Percentiles rank a stretch among this genome's conserved stretches.
These are phyloP conservation scores for Cutaneotrichosporon arboriforme DNA, from an alignment of 1,284 basidiomycete species.

Conservation along the genomic window DNA sequence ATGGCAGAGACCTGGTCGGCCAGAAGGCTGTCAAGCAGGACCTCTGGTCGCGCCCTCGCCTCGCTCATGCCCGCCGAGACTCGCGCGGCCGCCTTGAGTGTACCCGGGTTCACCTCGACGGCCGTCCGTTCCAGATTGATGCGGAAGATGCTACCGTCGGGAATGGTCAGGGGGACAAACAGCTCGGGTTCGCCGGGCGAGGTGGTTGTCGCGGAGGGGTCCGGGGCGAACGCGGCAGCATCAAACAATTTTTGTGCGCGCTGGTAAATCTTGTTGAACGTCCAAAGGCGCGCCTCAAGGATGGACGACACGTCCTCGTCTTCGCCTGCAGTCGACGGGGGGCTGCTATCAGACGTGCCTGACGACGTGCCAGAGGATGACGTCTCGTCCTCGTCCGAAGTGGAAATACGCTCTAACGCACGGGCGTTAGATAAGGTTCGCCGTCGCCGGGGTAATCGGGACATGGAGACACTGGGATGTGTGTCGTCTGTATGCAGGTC, in stretches of 20 bases:
- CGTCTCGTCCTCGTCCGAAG: not conserved
- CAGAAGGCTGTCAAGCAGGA: slow-evolving; percentile 14
- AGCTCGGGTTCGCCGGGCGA: not conserved
- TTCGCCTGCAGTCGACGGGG: not conserved
- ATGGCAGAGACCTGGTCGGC: slow-evolving; percentile 6
- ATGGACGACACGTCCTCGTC: slow-evolving; percentile 4
- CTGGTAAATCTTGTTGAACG: slow-evolving; percentile 11
- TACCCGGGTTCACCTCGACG: slow-evolving; percentile 13
- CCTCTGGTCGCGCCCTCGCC: not conserved
- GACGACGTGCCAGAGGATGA: not conserved
- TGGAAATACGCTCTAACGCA: not conserved
- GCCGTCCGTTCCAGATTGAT: slow-evolving; percentile 8
- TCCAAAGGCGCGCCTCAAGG: slow-evolving; percentile 9
- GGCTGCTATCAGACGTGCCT: not conserved
- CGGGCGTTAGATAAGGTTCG: slow-evolving; percentile 3
- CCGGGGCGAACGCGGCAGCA: not conserved
- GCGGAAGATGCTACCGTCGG: slow-evolving; percentile 9
- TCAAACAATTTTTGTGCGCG: slow-evolving; percentile 8
- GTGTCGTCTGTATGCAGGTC: slow-evolving; percentile 6
- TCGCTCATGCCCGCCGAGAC: slow-evolving; percentile 1
- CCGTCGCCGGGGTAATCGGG: slow-evolving; percentile 4
- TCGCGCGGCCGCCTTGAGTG: not conserved
- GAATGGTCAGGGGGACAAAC: slow-evolving; percentile 8
- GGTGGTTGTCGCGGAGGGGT: not conserved
- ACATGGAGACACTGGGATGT: not conserved